These are phyloP conservation scores for Rhizodiscina lignyota DNA, from an alignment of 495 filamentous ascomycete genomes.

Conservation along the genomic window DNA sequence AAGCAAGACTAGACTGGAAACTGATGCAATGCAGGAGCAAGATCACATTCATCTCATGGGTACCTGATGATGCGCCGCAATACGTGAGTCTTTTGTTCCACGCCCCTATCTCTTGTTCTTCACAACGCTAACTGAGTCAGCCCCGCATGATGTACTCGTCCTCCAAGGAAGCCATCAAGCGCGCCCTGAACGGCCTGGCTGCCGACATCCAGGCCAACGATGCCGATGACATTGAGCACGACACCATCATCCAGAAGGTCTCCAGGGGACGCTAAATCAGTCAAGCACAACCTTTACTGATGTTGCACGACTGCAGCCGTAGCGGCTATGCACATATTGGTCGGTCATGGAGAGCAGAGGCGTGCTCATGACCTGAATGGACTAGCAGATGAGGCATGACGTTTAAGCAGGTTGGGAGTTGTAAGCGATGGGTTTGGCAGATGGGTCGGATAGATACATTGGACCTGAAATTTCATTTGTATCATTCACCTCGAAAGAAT, in stretches of 20 bases:
- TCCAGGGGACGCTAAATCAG: conserved; percentile 46
- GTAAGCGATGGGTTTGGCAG: no score
- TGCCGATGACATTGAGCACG: conserved; percentile 73
- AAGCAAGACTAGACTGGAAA: no score
- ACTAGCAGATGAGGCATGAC: no score
- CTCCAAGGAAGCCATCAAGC: conserved; percentile 84
- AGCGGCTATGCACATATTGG: no score
- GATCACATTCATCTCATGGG: conserved; percentile 92
- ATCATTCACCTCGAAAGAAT: no score
- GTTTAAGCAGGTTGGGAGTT: no score
- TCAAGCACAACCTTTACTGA: no score
- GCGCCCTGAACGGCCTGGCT: conserved; percentile 61
- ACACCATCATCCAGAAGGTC: conserved; percentile 58
- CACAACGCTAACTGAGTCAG: conserved; percentile 22
- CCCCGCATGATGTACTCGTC: conserved; percentile 93
- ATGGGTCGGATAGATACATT: no score
- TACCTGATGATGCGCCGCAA: conserved; percentile 65
- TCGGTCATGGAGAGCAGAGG: no score
- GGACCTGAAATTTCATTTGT: no score
- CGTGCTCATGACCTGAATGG: no score
- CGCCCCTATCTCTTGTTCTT: neutral
- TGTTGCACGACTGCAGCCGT: no score
- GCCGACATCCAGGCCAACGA: conserved; percentile 89
- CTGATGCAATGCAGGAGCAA: conserved; percentile 53
- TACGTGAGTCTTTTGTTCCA: conserved; percentile 41